phyloP scores from a whole-genome alignment of 192 early-diverging fungal genomes.

The Rhizoclosmatium globosum region DNA sequence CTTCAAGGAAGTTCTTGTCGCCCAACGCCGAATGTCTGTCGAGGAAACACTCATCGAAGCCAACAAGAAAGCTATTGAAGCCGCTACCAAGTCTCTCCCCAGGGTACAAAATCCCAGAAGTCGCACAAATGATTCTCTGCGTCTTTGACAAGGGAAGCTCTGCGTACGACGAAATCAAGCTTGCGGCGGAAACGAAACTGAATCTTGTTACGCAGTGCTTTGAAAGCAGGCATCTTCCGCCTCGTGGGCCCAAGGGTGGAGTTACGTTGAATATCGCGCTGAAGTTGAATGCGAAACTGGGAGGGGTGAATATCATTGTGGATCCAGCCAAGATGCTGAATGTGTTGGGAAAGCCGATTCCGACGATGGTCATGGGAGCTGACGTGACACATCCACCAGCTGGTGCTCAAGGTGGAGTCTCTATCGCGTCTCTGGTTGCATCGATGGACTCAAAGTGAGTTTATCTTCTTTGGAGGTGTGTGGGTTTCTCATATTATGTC shows the following conservation, averaged over 20 bases:
- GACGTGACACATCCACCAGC: constrained; percentile 88
- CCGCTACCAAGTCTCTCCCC: neutral
- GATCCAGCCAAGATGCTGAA: constrained; percentile 31
- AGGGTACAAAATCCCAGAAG: neutral
- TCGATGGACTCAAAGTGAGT: constrained; percentile 42
- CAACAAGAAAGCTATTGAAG: constrained; percentile 1
- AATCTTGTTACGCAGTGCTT: constrained; percentile 89
- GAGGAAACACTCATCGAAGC: constrained; percentile 18
- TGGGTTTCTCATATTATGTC: neutral
- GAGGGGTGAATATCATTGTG: constrained; percentile 31
- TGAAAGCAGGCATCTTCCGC: constrained; percentile 56
- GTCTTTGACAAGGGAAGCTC: constrained; percentile 4
- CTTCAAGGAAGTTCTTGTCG: constrained; percentile 9
- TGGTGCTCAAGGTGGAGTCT: constrained; percentile 54
- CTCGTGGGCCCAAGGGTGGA: constrained; percentile 1
- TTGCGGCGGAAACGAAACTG: constrained; percentile 77
- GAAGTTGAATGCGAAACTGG: constrained; percentile 38
- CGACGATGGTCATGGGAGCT: constrained; percentile 67
- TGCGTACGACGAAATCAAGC: constrained; percentile 84
- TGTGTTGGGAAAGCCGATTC: constrained; percentile 15
- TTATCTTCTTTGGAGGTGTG: neutral
- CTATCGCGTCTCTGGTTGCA: constrained; percentile 60
- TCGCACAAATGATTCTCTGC: constrained; percentile 31
- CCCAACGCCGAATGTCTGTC: constrained; percentile 1
- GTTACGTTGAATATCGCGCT: too few relatives aligned